These are phyloP conservation scores for Pseudocercospora fijiensis DNA, from an alignment of 2,329 filamentous ascomycete species.

Conservation along the genomic window DNA sequence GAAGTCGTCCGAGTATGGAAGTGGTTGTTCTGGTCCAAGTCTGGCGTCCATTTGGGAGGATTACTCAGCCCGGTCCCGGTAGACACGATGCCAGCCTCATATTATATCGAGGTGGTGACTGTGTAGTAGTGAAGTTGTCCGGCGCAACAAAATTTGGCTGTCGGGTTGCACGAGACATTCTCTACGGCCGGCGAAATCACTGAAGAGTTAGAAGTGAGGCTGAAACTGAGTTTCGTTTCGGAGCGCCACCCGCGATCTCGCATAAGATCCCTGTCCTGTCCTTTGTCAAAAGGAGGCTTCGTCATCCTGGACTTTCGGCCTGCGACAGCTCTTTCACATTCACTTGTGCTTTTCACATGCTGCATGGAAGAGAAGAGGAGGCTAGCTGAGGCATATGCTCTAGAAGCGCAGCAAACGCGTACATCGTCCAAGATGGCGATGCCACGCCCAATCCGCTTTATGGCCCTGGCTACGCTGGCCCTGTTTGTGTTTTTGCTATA, in stretches of 20 bases:
- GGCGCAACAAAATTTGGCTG: background rate
- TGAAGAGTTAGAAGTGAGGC: background rate
- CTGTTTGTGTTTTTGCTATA: conserved; percentile 78
- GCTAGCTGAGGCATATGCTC: conserved; percentile 5
- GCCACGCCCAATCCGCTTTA: conserved; percentile 80
- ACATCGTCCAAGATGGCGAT: conserved; percentile 67
- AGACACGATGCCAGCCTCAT: background rate
- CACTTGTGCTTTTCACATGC: conserved; percentile 3
- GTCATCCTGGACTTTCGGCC: background rate
- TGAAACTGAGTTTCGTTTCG: background rate
- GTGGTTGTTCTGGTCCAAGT: conserved; percentile 51
- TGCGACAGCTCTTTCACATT: background rate
- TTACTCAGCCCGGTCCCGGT: background rate
- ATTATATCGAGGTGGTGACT: too few species aligned
- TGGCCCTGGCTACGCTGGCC: conserved; percentile 68
- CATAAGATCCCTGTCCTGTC: background rate
- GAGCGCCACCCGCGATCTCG: background rate
- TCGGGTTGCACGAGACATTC: background rate
- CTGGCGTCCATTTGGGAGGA: conserved; percentile 1
- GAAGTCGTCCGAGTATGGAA: conserved; percentile 70
- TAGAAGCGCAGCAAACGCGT: background rate
- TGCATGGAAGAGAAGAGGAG: conserved; percentile 2
- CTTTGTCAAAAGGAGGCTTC: conserved; percentile 2
- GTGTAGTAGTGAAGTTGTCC: too few species aligned
- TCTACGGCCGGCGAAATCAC: background rate